Percentiles rank a stretch among this genome's conserved stretches.
Conservation (phyloP, 768 basidiomycete genomes). For the Dentipellis sp. region DNA sequence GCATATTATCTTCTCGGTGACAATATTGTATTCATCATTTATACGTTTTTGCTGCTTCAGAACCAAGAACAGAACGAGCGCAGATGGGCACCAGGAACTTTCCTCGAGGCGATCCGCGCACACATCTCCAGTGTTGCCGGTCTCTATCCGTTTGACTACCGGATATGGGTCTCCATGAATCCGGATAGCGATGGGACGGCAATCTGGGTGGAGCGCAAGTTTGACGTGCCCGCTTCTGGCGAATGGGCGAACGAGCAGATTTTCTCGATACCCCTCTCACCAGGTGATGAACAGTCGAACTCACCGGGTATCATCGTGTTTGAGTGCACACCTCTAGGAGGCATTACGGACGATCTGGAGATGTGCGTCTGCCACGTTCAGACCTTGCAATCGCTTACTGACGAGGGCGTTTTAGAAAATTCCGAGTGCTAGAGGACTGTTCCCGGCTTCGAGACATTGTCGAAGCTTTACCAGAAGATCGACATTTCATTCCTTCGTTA, state of each 20-base stretch:
- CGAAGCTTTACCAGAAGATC: conserved; percentile 39
- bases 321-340: conserved; percentile 61
- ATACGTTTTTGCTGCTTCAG: conserved; percentile 24
- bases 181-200: conserved; percentile 66
- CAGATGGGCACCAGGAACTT: conserved; percentile 70
- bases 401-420: conserved; percentile 39
- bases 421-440: conserved; percentile 64
- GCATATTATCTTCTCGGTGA: conserved; percentile 8
- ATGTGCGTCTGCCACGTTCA: conserved; percentile 30
- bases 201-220: conserved; percentile 75
- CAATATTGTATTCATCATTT: not conserved
- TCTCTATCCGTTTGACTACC: conserved; percentile 36
- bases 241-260: conserved; percentile 48
- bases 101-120: conserved; percentile 39
- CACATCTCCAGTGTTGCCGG: conserved; percentile 25
- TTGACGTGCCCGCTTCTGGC: conserved; percentile 57
- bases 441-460: conserved; percentile 59
- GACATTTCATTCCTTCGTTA: conserved; percentile 55
- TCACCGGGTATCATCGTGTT: conserved; percentile 64
- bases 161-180: conserved; percentile 68
- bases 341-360: conserved; percentile 56
- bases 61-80: conserved; percentile 63
- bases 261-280: conserved; percentile 49
- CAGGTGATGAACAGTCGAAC: conserved; percentile 13
- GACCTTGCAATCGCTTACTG: not conserved